Conservation (phyloP, 768 basidiomycete species). For the Termitomyces sp. region DNA sequence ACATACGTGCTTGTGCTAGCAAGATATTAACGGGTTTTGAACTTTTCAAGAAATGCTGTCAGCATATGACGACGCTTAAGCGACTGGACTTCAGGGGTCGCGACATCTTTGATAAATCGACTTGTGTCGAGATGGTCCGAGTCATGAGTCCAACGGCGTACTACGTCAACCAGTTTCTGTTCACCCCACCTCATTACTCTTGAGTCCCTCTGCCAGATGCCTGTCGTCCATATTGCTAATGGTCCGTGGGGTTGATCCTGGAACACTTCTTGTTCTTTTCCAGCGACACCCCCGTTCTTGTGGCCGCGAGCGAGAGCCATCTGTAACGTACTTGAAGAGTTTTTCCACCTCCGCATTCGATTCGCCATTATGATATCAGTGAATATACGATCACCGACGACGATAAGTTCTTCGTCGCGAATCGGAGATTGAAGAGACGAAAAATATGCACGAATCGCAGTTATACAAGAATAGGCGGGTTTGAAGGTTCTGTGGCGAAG, state of each 20-base stretch:
- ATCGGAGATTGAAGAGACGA: slow-evolving; percentile 50
- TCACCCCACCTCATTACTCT: slow-evolving; percentile 60
- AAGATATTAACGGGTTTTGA: not conserved
- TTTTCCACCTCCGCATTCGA: slow-evolving; percentile 43
- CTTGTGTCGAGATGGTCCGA: slow-evolving; percentile 18
- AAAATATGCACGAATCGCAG: slow-evolving; percentile 73
- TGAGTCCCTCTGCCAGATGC: slow-evolving; percentile 63
- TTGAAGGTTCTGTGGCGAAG: slow-evolving; percentile 74
- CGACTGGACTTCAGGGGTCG: slow-evolving; percentile 7
- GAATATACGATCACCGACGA: slow-evolving; percentile 90
- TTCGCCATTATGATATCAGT: slow-evolving; percentile 89
- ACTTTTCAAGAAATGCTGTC: slow-evolving; percentile 3
- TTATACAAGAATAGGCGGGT: slow-evolving; percentile 74
- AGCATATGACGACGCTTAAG: not conserved
- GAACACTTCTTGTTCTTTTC: slow-evolving; percentile 18
- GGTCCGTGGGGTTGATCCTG: slow-evolving; percentile 33
- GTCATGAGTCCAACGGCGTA: slow-evolving; percentile 35
- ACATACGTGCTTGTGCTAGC: not conserved
- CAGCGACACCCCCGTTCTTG: slow-evolving; percentile 20
- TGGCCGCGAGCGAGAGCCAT: slow-evolving; percentile 16
- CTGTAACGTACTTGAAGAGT: slow-evolving; percentile 2
- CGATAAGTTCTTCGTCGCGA: slow-evolving; percentile 57
- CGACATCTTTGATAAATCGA: slow-evolving; percentile 26
- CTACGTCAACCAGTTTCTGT: slow-evolving; percentile 38
- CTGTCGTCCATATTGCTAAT: slow-evolving; percentile 65